Evolutionary conservation across 345 rosid species (phyloP).

Genomic region (Physaria fendleri): DNA sequence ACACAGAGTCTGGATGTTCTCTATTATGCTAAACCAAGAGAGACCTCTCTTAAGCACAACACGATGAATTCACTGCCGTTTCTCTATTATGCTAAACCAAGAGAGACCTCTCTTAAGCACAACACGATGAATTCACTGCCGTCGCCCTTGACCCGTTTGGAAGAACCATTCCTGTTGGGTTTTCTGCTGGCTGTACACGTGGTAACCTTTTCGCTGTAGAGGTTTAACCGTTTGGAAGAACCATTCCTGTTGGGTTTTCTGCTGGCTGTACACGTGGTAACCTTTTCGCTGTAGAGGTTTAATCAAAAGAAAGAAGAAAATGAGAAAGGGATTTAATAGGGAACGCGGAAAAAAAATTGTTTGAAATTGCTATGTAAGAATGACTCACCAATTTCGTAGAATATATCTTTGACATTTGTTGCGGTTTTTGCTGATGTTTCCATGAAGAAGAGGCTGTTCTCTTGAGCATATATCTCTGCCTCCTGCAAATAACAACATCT

Average conservation of each 20-base stretch:
- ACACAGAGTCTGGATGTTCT: conserved; percentile 11
- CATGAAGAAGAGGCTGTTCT: conserved; percentile 74
- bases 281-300: conserved; percentile 41
- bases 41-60: conserved; percentile 34
- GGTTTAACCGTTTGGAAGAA: conserved; percentile 25
- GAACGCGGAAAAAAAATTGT: not conserved
- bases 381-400: conserved; percentile 69
- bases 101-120: conserved; percentile 26
- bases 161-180: conserved; percentile 48
- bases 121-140: conserved; percentile 40
- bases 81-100: conserved; percentile 20
- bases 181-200: conserved; percentile 52
- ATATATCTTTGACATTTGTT: conserved; percentile 65
- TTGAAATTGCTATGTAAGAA: not conserved
- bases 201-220: conserved; percentile 55
- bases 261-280: conserved; percentile 58
- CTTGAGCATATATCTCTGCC: conserved; percentile 61
- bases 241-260: conserved; percentile 50
- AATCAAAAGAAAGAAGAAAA: not conserved
- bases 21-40: conserved; percentile 19
- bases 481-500: conserved; percentile 45
- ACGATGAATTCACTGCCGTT: conserved; percentile 37
- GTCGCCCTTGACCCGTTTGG: conserved; percentile 34
- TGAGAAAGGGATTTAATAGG: not conserved
- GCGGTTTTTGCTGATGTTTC: conserved; percentile 85